phyloP scores from a whole-genome alignment of 163 green algal species.

The Scenedesmus sp. region DNA sequence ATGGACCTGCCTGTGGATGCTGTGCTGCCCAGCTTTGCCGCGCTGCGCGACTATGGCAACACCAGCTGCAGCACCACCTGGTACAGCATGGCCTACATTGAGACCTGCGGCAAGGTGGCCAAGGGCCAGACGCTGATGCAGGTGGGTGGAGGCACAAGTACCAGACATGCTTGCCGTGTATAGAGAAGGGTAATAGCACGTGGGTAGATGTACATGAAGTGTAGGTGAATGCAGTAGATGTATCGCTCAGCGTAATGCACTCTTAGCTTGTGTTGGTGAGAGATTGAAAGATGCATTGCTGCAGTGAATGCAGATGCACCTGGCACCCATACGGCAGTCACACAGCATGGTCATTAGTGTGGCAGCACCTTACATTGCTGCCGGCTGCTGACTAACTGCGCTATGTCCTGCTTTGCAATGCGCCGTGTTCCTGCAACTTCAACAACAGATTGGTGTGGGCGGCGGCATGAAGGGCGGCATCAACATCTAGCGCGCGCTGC shows the following conservation, averaged over 20 bases:
- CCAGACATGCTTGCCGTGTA: conserved; percentile 15
- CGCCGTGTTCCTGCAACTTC: neutral
- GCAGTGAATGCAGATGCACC: too few species aligned
- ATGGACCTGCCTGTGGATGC: conserved; percentile 54
- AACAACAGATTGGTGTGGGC: conserved; percentile 60
- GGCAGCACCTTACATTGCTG: neutral
- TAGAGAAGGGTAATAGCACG: too few species aligned
- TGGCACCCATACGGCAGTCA: too few species aligned
- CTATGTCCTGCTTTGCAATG: neutral
- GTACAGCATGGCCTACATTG: conserved; percentile 53
- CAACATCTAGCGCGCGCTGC: conserved; percentile 61
- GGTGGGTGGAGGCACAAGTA: conserved; percentile 12
- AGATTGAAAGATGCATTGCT: too few species aligned
- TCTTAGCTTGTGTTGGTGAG: too few species aligned
- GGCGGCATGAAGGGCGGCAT: conserved; percentile 64
- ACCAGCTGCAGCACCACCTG: conserved; percentile 61
- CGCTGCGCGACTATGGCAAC: conserved; percentile 70
- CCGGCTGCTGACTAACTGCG: neutral
- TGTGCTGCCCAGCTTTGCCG: conserved; percentile 66
- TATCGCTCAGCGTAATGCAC: too few species aligned
- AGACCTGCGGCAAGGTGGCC: conserved; percentile 36
- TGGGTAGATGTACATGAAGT: too few species aligned
- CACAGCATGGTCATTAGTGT: too few species aligned
- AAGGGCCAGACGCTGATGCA: conserved; percentile 40
- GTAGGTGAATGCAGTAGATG: too few species aligned